A percentile compares a stretch with the other conserved stretches of the same genome.
Conservation (phyloP, 192 early-diverging fungal genomes). For the Linnemannia zychae region DNA sequence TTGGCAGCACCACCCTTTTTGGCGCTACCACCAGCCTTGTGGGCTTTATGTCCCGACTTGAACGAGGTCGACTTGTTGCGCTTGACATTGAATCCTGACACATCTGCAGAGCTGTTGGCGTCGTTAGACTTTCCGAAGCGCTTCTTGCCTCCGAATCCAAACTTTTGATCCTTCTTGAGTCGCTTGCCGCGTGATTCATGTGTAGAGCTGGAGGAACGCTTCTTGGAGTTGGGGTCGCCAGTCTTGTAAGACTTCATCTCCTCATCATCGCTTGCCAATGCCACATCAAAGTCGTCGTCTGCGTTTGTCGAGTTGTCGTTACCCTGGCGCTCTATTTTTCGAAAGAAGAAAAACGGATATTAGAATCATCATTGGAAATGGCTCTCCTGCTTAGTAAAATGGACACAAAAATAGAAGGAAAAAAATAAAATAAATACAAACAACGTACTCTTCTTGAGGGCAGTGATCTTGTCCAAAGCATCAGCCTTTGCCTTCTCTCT, state of each 20-base stretch:
- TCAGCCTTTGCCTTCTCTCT: slow-evolving; percentile 89
- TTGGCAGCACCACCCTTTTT: slow-evolving; percentile 34
- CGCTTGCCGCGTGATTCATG: slow-evolving; percentile 41
- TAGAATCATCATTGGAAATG: not conserved
- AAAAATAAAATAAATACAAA: slow-evolving; percentile 37
- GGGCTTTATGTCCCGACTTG: slow-evolving; percentile 30
- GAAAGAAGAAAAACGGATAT: not conserved
- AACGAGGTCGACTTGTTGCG: slow-evolving; percentile 57
- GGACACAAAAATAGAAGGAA: not conserved
- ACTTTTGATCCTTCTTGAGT: slow-evolving; percentile 83
- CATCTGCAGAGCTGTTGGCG: slow-evolving; percentile 78
- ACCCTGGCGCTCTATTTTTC: slow-evolving; percentile 67
- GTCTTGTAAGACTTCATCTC: slow-evolving; percentile 46
- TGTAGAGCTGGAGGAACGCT: slow-evolving; percentile 30
- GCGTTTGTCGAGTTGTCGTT: slow-evolving; percentile 55
- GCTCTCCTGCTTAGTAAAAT: not conserved
- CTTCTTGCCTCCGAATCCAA: slow-evolving; percentile 94
- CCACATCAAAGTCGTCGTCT: slow-evolving; percentile 82
- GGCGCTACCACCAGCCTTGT: slow-evolving; percentile 30
- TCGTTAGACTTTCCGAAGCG: slow-evolving; percentile 84
- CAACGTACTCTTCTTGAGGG: slow-evolving; percentile 88
- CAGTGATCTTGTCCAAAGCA: slow-evolving; percentile 92
- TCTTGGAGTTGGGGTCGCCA: slow-evolving; percentile 12
- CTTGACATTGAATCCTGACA: slow-evolving; percentile 73
- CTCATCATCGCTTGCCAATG: slow-evolving; percentile 61